Evolutionary conservation across 1,139 yeast species (phyloP).

Genomic region (Wickerhamiella infanticola): DNA sequence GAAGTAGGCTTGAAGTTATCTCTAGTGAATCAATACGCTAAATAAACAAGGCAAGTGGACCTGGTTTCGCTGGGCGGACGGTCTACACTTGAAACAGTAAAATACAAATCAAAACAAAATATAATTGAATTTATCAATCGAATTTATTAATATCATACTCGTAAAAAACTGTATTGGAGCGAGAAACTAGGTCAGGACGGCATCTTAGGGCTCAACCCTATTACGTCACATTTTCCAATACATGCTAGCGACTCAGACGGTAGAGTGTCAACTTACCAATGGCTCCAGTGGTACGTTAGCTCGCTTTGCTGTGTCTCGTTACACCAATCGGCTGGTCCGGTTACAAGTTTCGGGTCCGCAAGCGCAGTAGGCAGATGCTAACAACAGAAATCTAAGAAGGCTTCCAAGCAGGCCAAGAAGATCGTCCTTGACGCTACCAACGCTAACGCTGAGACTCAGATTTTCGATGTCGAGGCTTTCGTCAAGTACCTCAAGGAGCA

Average conservation of each 20-base stretch:
- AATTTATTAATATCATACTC: too few relatives aligned
- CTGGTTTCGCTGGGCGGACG: too few relatives aligned
- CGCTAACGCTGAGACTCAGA: slow-evolving; percentile 93
- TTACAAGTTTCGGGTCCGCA: slow-evolving; percentile 6
- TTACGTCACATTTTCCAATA: slow-evolving; percentile 4
- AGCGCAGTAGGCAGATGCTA: slow-evolving; percentile 33
- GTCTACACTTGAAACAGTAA: too few relatives aligned
- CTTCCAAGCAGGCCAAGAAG: slow-evolving; percentile 49
- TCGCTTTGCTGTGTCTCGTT: slow-evolving; percentile 23
- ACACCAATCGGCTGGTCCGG: slow-evolving; percentile 10
- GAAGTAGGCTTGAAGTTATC: too few relatives aligned
- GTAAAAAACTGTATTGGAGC: too few relatives aligned
- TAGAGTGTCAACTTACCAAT: slow-evolving; percentile 27
- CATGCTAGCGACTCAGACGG: background rate
- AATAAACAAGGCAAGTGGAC: too few relatives aligned
- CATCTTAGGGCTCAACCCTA: slow-evolving; percentile 2
- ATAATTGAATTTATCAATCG: too few relatives aligned
- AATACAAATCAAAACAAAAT: too few relatives aligned
- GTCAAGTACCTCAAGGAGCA: slow-evolving; percentile 97
- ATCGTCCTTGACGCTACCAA: slow-evolving; percentile 73
- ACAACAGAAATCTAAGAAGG: slow-evolving; percentile 32
- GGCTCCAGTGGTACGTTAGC: slow-evolving; percentile 80
- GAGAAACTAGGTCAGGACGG: too few relatives aligned
- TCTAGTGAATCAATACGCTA: too few relatives aligned
- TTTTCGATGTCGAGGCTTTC: slow-evolving; percentile 91